A percentile compares a stretch with the other conserved stretches of the same genome.
Evolutionary conservation across 2,329 filamentous ascomycete genomes (phyloP).

Genomic region (Pezicula rhizophila): DNA sequence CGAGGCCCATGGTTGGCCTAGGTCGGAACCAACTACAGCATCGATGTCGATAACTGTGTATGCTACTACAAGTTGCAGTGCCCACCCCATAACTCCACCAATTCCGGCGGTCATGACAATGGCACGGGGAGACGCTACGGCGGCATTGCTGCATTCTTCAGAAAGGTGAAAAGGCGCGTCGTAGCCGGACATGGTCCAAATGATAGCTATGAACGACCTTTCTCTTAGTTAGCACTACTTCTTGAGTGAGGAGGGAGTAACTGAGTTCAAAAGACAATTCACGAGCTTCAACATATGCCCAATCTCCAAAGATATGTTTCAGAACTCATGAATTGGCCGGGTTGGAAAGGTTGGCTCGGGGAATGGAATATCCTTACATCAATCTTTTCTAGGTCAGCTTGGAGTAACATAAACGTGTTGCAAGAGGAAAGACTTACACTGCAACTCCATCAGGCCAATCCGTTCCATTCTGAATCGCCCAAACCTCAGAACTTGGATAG

Average conservation of each 20-base stretch:
- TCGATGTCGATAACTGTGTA: slow-evolving; percentile 61
- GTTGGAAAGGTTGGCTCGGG: too few species aligned
- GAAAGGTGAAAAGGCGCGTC: slow-evolving; percentile 67
- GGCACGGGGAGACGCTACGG: slow-evolving; percentile 62
- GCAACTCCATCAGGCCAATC: slow-evolving; percentile 62
- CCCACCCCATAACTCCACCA: slow-evolving; percentile 65
- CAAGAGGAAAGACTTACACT: slow-evolving; percentile 27
- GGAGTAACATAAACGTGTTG: too few species aligned
- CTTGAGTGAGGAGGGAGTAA: too few species aligned
- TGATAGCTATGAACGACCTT: slow-evolving; percentile 66
- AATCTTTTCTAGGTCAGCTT: too few species aligned
- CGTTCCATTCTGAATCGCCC: slow-evolving; percentile 62
- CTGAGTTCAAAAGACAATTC: too few species aligned
- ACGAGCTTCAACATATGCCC: too few species aligned
- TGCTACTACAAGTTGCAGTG: slow-evolving; percentile 65
- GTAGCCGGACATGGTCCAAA: slow-evolving; percentile 65
- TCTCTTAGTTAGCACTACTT: slow-evolving; percentile 27
- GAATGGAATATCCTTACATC: too few species aligned
- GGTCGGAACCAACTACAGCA: slow-evolving; percentile 48
- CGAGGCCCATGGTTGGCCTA: slow-evolving; percentile 63
- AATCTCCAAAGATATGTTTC: too few species aligned
- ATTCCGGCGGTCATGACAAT: slow-evolving; percentile 64
- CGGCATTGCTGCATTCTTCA: slow-evolving; percentile 70
- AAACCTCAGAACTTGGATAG: slow-evolving; percentile 51
- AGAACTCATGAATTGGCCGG: too few species aligned